A percentile compares a stretch with the other conserved stretches of the same genome.
Evolutionary conservation across 495 filamentous ascomycete species (phyloP).

Genomic region (Penicillium fimorum): DNA sequence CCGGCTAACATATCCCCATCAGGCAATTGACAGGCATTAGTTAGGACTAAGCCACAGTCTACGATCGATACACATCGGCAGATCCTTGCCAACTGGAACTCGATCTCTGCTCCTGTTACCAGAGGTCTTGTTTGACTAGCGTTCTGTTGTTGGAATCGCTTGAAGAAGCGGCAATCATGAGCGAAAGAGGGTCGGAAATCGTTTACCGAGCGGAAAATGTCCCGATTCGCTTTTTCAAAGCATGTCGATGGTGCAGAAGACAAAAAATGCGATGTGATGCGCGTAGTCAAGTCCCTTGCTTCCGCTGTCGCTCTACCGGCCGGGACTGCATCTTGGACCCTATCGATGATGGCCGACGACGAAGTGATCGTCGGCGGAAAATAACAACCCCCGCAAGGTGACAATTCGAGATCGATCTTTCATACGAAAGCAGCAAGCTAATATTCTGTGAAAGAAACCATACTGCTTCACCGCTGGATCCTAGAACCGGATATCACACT

Average conservation of each 20-base stretch:
- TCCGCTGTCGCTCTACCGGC: constrained; percentile 38
- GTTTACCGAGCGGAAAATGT: constrained; percentile 37
- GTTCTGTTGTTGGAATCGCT: background rate
- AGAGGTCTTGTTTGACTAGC: background rate
- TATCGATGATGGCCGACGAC: constrained; percentile 31
- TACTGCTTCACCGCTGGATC: constrained; percentile 28
- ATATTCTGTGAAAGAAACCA: constrained; percentile 22
- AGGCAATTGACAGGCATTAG: background rate
- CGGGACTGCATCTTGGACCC: constrained; percentile 44
- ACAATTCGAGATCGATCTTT: background rate
- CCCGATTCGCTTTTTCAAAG: constrained; percentile 42
- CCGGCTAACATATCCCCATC: constrained; percentile 2
- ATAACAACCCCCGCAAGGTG: constrained; percentile 28
- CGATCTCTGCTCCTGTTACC: background rate
- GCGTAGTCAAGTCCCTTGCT: constrained; percentile 42
- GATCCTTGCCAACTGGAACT: too few relatives aligned
- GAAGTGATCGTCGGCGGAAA: constrained; percentile 31
- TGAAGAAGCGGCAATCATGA: constrained; percentile 13
- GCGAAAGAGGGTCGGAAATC: constrained; percentile 35
- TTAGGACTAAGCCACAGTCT: background rate
- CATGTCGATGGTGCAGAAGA: constrained; percentile 43
- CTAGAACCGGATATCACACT: constrained; percentile 28
- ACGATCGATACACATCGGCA: background rate
- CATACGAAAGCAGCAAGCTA: constrained; percentile 1
- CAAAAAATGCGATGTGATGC: constrained; percentile 49